Base-by-base conservation (phyloP, 305 asterid species). In the Fraxinus xanthoxyloides region DNA sequence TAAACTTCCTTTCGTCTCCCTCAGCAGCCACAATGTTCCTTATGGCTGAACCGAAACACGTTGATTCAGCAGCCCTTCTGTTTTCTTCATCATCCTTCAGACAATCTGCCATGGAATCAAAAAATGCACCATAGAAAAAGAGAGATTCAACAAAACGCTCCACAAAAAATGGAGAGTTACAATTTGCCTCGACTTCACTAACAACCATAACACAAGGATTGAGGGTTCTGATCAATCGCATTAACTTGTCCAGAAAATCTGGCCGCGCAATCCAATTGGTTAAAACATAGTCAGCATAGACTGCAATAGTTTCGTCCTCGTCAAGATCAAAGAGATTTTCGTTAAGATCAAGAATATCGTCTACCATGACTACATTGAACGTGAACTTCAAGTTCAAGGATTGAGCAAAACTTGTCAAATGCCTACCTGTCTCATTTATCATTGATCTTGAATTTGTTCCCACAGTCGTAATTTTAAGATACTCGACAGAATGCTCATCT, bases 101-200 rank as follows among this genome's bases (percentile, higher is more conserved):
- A 80, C 94, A 88, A 43, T 90, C 91, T 15, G 86, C 97, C 63
- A 91, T 48, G 73, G 89, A 84, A 74, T 92, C 94, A n/a, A 91
- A 92, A 23, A 84, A 82, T 0, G 89, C 91, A 21, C 93, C 78
- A 70, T 77, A 91, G 84, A 74, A 89, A 75, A 90, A 89, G 35
- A 92, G 83, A 10, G 90, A 81, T 36, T 92, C 95, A 0, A 87
- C 87, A 36, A 91, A 92, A 13, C 94, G 90, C 48, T 77, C 90
- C 0, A 87, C 48, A 21, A 91, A 91, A 26, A 84, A 79, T 0
- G 93, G 91, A 28, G 93, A 89, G 67, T 92, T 91, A 35, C 86
- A 89, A 70, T 89, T 89, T 24, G 88, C 89, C 83, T 92, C 94
- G 2, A 85, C 77, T 31, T 92, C 93, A 13, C 34, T 77, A 7